phyloP scores from a whole-genome alignment of 768 basidiomycete genomes.

The Tylopilus felleus region DNA sequence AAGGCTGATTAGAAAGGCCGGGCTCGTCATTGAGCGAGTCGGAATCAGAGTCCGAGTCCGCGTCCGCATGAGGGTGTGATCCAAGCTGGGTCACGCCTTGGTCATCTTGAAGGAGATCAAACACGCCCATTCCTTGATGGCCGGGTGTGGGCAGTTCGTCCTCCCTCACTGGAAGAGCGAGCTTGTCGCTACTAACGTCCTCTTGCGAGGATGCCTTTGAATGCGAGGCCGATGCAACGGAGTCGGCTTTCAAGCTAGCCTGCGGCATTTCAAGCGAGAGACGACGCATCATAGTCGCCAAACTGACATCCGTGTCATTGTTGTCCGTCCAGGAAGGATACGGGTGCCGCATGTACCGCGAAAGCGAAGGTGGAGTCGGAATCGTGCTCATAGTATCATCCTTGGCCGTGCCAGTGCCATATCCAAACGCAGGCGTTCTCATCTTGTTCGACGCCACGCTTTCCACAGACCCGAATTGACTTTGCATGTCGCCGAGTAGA shows the following conservation, averaged over 20 bases:
- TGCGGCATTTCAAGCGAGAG: conserved; percentile 48
- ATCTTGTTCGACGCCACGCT: conserved; percentile 17
- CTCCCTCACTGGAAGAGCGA: not conserved
- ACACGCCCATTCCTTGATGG: conserved; percentile 20
- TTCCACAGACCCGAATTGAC: conserved; percentile 23
- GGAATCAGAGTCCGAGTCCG: conserved; percentile 48
- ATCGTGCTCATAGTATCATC: conserved; percentile 70
- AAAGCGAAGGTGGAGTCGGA: conserved; percentile 67
- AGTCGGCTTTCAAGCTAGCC: conserved; percentile 22
- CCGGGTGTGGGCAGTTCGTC: conserved; percentile 23
- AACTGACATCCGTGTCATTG: conserved; percentile 50
- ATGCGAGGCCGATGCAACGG: conserved; percentile 12
- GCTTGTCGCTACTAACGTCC: not conserved
- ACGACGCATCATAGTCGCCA: conserved; percentile 69
- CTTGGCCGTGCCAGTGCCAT: conserved; percentile 14
- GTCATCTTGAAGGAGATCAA: conserved; percentile 27
- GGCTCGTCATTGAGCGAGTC: conserved; percentile 57
- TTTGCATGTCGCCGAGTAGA: conserved; percentile 54
- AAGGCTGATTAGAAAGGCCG: conserved; percentile 58
- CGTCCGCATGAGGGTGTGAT: conserved; percentile 7
- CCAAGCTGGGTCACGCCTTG: conserved; percentile 15
- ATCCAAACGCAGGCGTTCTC: conserved; percentile 30
- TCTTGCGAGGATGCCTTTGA: conserved; percentile 8
- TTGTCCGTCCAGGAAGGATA: conserved; percentile 39
- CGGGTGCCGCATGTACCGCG: conserved; percentile 54